Evolutionary conservation across 352 stramenopile species (phyloP).

Genomic region (Phytophthora podocarpi): DNA sequence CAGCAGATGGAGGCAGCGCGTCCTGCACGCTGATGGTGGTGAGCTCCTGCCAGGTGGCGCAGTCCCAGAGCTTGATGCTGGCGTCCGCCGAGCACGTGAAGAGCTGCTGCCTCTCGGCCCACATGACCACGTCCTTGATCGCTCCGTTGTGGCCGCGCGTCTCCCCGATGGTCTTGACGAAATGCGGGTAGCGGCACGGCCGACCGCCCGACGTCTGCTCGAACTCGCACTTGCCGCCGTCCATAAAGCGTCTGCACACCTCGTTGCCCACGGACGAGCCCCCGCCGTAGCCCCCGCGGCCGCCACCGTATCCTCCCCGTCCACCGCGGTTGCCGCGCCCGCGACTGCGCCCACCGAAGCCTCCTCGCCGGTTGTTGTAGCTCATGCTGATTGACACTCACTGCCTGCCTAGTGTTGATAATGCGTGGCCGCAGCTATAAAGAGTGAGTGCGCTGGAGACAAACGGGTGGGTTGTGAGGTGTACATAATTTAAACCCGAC

Average conservation of each 20-base stretch:
- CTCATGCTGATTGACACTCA: constrained; percentile 49
- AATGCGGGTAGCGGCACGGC: constrained; percentile 80
- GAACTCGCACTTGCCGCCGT: constrained; percentile 71
- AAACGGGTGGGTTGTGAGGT: constrained; percentile 10
- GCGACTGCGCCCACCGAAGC: constrained; percentile 68
- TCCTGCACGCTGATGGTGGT: constrained; percentile 74
- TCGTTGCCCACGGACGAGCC: constrained; percentile 53
- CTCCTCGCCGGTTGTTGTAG: constrained; percentile 63
- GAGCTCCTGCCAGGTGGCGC: constrained; percentile 77
- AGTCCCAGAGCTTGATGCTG: constrained; percentile 87
- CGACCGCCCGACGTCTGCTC: constrained; percentile 43
- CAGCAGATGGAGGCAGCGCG: neutral
- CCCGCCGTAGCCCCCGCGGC: constrained; percentile 38
- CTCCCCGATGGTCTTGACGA: constrained; percentile 85
- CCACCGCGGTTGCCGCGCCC: constrained; percentile 48
- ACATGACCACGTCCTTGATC: constrained; percentile 85
- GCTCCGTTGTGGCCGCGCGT: constrained; percentile 70
- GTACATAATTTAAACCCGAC: constrained; percentile 4
- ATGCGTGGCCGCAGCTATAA: no score
- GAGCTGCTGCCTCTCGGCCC: constrained; percentile 70
- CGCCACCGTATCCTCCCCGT: constrained; percentile 26
- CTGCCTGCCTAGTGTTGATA: no score
- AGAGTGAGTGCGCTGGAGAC: no score
- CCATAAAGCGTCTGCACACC: constrained; percentile 70
- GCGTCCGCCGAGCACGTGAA: constrained; percentile 76